Evolutionary conservation across 306 rosid genomes (phyloP).

Genomic region (Prunus mume): DNA sequence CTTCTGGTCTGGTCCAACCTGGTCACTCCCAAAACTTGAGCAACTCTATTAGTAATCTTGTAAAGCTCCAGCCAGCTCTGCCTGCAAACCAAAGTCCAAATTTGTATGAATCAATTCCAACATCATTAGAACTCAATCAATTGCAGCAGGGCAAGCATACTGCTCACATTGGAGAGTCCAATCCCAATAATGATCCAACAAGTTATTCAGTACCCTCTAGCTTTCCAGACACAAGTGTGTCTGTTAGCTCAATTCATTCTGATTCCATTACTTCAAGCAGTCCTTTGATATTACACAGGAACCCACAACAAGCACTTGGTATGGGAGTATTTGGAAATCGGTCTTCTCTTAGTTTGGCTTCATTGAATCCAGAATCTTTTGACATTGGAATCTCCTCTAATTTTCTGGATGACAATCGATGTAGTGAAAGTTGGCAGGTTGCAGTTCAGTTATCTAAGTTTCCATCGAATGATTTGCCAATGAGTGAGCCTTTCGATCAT

Average conservation of each 20-base stretch:
- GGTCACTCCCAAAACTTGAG: slow-evolving; percentile 40
- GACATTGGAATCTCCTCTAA: slow-evolving; percentile 39
- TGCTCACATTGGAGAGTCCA: slow-evolving; percentile 38
- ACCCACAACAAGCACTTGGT: slow-evolving; percentile 31
- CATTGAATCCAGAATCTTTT: slow-evolving; percentile 38
- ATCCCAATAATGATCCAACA: slow-evolving; percentile 37
- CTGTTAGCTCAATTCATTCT: slow-evolving; percentile 33
- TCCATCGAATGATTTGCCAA: slow-evolving; percentile 45
- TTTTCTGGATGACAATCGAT: slow-evolving; percentile 49
- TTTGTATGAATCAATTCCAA: slow-evolving; percentile 51
- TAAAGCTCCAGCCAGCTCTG: slow-evolving; percentile 42
- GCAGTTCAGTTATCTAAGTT: slow-evolving; percentile 47
- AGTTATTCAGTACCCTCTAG: slow-evolving; percentile 41
- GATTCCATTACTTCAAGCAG: slow-evolving; percentile 38
- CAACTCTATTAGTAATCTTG: slow-evolving; percentile 34
- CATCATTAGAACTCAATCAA: slow-evolving; percentile 49
- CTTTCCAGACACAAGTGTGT: slow-evolving; percentile 31
- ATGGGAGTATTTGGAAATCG: slow-evolving; percentile 34
- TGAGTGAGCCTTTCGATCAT: slow-evolving; percentile 35
- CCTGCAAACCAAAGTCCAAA: slow-evolving; percentile 46
- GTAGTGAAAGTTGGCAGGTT: slow-evolving; percentile 54
- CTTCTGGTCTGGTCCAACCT: slow-evolving; percentile 41
- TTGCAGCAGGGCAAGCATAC: slow-evolving; percentile 51
- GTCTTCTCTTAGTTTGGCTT: slow-evolving; percentile 40
- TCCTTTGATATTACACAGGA: slow-evolving; percentile 51